Base-by-base conservation (phyloP, 73 alveolate species). In the Uronychia binucleata region DNA sequence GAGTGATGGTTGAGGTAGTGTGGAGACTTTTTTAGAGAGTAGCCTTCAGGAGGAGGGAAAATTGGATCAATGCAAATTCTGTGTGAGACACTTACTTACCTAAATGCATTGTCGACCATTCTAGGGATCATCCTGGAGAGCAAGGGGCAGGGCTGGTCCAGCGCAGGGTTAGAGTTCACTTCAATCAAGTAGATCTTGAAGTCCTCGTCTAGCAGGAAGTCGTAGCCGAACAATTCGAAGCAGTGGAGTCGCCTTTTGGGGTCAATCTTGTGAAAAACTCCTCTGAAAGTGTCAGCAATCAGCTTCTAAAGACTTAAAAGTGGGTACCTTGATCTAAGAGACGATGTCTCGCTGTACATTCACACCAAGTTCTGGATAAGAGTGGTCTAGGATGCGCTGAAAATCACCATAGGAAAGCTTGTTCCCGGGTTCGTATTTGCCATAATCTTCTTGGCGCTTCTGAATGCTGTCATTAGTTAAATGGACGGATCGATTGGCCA, bases 401-500 rank as follows among this genome's bases (percentile, higher is more conserved):
- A 91, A 82, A 25, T 91, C 96, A 19, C 67, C 86, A 88, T 88
- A 91, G 59, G 92, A 80, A 30, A 91, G 86, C 81, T 91, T 91
- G 58, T 91, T 91, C 19, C 96, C 96, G 33, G 77, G 81, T 78
- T 91, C 96, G 34, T 60, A 96, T 84, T 92, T 95, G 30, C 96
- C 99, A 90, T 92, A 96, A 90, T 96, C 97, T 28, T 90, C 92
- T 83, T 96, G 87, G 78, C 88, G 85, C 89, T 96, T 96, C 86
- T 96, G 96, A 0, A 96, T 80, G 0, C 97, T 94, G 90, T 96
- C 98, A 86, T 96, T 96, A 0, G 99, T 96, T 75, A 96, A 84
- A 83, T 96, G 99, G 31, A 92, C 81, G 81, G 88, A 91, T 85
- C 89, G 90, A 90, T 94, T 90, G 58, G 93, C 92, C 46, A 90